Evolutionary conservation across 2,329 filamentous ascomycete genomes (phyloP).

Genomic region (Diaporthe caulivora): DNA sequence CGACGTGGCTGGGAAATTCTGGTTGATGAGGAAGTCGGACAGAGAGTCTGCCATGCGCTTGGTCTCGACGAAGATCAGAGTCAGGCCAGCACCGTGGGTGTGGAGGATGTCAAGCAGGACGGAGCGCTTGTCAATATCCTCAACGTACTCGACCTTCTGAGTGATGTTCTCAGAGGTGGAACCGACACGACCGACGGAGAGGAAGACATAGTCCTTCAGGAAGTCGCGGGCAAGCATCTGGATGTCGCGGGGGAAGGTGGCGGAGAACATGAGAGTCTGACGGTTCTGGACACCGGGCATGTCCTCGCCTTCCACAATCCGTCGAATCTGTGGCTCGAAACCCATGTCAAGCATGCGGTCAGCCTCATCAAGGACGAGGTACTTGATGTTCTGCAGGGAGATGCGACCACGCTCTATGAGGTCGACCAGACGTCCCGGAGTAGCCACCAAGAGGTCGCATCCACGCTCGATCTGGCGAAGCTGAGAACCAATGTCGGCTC

Average conservation of each 20-base stretch:
- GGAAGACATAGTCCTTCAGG: slow-evolving; percentile 98
- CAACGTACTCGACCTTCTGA: slow-evolving; percentile 96
- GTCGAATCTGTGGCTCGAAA: slow-evolving; percentile 99
- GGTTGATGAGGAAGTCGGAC: slow-evolving; percentile 98
- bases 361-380: slow-evolving; percentile 97
- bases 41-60: slow-evolving; percentile 99
- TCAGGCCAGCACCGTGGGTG: slow-evolving; percentile 89
- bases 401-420: slow-evolving; percentile 98
- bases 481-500: slow-evolving; percentile 98
- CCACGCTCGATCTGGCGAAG: slow-evolving; percentile 97
- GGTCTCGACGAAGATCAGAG: slow-evolving; percentile 98
- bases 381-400: slow-evolving; percentile 98
- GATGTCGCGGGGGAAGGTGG: slow-evolving; percentile 98
- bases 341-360: slow-evolving; percentile 99
- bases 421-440: slow-evolving; percentile 96
- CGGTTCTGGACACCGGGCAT: slow-evolving; percentile 88
- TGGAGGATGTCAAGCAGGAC: slow-evolving; percentile 97
- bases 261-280: slow-evolving; percentile 99
- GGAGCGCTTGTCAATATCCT: slow-evolving; percentile 97
- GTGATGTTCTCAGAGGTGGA: slow-evolving; percentile 99
- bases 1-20: slow-evolving; percentile 97
- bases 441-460: slow-evolving; percentile 96
- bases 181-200: slow-evolving; percentile 97
- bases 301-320: slow-evolving; percentile 98
- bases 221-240: slow-evolving; percentile 99